Conservation (phyloP, 2,329 filamentous ascomycete genomes). For the Thyridium curvatum region DNA sequence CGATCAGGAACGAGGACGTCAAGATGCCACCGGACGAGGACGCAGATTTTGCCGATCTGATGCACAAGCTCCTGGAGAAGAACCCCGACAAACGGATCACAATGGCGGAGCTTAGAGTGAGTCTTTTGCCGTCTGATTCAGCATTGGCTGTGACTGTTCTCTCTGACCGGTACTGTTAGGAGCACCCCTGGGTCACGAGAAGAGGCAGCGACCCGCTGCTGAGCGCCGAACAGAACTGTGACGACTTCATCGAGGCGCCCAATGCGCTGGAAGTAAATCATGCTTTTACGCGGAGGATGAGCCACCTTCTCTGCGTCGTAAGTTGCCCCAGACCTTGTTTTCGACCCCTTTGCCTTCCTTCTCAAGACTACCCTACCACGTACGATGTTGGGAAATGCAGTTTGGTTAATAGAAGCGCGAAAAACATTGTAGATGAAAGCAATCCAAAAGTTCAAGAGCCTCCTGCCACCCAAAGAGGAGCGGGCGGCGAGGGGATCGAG, state of each 20-base stretch:
- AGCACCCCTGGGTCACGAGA: slow-evolving; percentile 90
- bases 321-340: slow-evolving; percentile 18
- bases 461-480: slow-evolving; percentile 47
- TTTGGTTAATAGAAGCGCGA: neutral
- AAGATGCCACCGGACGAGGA: slow-evolving; percentile 58
- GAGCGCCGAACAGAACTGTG: slow-evolving; percentile 78
- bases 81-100: slow-evolving; percentile 76
- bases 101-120: slow-evolving; percentile 75
- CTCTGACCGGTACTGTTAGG: slow-evolving; percentile 42
- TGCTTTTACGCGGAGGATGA: slow-evolving; percentile 87
- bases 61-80: slow-evolving; percentile 72
- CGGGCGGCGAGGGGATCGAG: neutral
- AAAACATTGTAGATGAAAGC: slow-evolving; percentile 65
- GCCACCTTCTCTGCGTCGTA: slow-evolving; percentile 77
- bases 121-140: too few species aligned
- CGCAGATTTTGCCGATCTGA: slow-evolving; percentile 66
- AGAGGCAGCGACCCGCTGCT: slow-evolving; percentile 71
- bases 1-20: slow-evolving; percentile 68
- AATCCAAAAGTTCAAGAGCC: slow-evolving; percentile 77
- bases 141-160: too few species aligned
- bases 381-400: too few species aligned
- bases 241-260: slow-evolving; percentile 71
- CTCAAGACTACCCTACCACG: slow-evolving; percentile 1
- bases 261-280: slow-evolving; percentile 86
- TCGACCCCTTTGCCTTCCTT: neutral